These are phyloP conservation scores for Bruguiera gymnorhiza DNA, from an alignment of 345 rosid species.

Conservation along the genomic window DNA sequence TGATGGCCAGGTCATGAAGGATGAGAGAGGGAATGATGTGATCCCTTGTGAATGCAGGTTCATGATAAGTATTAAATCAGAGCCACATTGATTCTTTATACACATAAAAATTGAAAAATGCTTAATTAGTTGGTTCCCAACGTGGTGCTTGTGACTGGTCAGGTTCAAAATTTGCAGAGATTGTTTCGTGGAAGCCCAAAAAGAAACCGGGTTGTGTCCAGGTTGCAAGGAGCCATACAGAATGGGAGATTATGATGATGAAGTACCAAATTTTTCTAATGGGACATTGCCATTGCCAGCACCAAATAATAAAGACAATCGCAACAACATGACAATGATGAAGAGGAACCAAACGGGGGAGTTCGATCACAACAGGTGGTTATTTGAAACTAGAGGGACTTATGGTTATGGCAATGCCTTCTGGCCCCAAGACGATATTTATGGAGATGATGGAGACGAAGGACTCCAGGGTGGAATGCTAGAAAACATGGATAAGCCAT, in stretches of 20 bases:
- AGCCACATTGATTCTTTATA: too few species aligned
- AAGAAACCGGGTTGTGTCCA: conserved; percentile 77
- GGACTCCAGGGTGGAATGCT: conserved; percentile 50
- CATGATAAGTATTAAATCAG: too few species aligned
- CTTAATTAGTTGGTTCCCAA: not conserved
- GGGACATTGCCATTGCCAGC: conserved; percentile 74
- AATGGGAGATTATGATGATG: conserved; percentile 68
- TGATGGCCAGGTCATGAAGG: conserved; percentile 88
- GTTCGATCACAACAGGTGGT: conserved; percentile 83
- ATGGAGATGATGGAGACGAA: conserved; percentile 58
- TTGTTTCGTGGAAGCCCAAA: conserved; percentile 84
- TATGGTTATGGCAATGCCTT: conserved; percentile 84
- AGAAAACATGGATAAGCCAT: conserved; percentile 77
- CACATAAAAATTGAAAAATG: conserved; percentile 15
- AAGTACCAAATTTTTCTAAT: conserved; percentile 42
- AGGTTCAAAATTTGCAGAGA: conserved; percentile 96
- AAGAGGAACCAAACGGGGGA: conserved; percentile 79
- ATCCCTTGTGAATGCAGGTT: conserved; percentile 92
- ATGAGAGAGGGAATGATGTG: conserved; percentile 78
- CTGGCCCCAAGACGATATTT: conserved; percentile 70
- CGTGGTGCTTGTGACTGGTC: not conserved
- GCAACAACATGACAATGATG: conserved; percentile 77
- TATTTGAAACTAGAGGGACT: conserved; percentile 81
- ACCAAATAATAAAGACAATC: conserved; percentile 33
- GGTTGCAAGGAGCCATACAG: conserved; percentile 89